Conservation (phyloP, 2,329 filamentous ascomycete genomes). For the Phaeomoniella chlamydospora region DNA sequence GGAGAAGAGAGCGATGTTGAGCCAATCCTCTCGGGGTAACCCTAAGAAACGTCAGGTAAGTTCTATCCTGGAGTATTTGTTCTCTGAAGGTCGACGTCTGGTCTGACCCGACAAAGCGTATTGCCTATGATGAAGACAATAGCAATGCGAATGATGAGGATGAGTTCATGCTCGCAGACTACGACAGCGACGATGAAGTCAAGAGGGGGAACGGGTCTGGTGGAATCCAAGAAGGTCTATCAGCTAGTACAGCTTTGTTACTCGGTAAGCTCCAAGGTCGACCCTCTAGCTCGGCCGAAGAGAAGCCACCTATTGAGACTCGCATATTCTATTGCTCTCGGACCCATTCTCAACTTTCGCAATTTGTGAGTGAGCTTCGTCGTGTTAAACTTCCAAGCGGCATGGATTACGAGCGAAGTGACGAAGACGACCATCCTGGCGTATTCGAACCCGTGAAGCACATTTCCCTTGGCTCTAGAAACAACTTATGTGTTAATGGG, state of each 20-base stretch:
- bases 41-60: slow-evolving; percentile 8
- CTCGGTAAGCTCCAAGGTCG: slow-evolving; percentile 51
- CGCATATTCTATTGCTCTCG: slow-evolving; percentile 90
- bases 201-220: slow-evolving; percentile 11
- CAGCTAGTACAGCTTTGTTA: slow-evolving; percentile 59
- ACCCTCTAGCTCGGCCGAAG: slow-evolving; percentile 22
- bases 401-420: slow-evolving; percentile 9
- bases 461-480: slow-evolving; percentile 69
- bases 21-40: slow-evolving; percentile 14
- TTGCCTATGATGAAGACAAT: too few species aligned
- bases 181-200: slow-evolving; percentile 47
- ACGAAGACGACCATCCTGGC: slow-evolving; percentile 12
- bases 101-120: too few species aligned
- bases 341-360: slow-evolving; percentile 81
- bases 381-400: slow-evolving; percentile 60
- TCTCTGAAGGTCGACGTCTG: too few species aligned
- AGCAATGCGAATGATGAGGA: too few species aligned
- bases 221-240: slow-evolving; percentile 38
- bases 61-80: too few species aligned
- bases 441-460: slow-evolving; percentile 57
- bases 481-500: slow-evolving; percentile 80
- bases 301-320: slow-evolving; percentile 43
- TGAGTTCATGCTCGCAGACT: slow-evolving; percentile 58
- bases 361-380: slow-evolving; percentile 72
- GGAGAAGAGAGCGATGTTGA: slow-evolving; percentile 4